These are phyloP conservation scores for Podila minutissima DNA, from an alignment of 192 early-diverging fungal species.

Conservation along the genomic window DNA sequence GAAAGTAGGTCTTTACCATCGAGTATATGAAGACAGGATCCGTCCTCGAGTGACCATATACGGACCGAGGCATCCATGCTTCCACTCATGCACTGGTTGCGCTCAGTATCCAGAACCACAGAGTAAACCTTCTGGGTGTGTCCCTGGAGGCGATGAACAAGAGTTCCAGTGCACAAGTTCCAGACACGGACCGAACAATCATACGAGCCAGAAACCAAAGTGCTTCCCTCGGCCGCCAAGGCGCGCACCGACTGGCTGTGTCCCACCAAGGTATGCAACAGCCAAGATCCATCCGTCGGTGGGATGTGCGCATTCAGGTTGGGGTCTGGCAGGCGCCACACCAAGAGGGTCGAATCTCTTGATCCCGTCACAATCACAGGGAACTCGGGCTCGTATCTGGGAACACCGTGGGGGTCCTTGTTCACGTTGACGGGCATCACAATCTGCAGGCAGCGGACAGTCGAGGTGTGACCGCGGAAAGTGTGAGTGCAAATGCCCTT, in stretches of 20 bases:
- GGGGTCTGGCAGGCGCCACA: conserved; percentile 93
- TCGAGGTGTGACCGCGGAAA: conserved; percentile 94
- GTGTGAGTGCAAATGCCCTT: conserved; percentile 90
- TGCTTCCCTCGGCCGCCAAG: conserved; percentile 87
- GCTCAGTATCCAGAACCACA: conserved; percentile 87
- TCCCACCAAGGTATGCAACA: conserved; percentile 83
- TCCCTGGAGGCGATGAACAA: conserved; percentile 77
- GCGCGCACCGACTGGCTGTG: conserved; percentile 94
- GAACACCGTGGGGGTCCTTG: conserved; percentile 49
- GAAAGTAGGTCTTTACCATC: conserved; percentile 82
- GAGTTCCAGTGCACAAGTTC: conserved; percentile 80
- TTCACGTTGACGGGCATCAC: conserved; percentile 75
- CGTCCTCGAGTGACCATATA: conserved; percentile 92
- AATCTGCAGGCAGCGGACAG: conserved; percentile 94
- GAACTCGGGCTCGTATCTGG: conserved; percentile 68
- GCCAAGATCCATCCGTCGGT: conserved; percentile 62
- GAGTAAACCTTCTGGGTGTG: conserved; percentile 97
- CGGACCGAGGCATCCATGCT: conserved; percentile 94
- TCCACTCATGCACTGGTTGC: conserved; percentile 88
- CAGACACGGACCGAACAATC: conserved; percentile 93
- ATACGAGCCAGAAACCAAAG: conserved; percentile 92
- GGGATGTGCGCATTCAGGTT: conserved; percentile 51
- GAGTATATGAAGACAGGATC: conserved; percentile 78
- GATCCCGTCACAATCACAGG: conserved; percentile 96
- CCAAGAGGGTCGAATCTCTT: conserved; percentile 90